Percentiles rank a stretch among this genome's conserved stretches.
Conservation (phyloP, 1,139 yeast species). For the Debaryomycetaceae sp. region DNA sequence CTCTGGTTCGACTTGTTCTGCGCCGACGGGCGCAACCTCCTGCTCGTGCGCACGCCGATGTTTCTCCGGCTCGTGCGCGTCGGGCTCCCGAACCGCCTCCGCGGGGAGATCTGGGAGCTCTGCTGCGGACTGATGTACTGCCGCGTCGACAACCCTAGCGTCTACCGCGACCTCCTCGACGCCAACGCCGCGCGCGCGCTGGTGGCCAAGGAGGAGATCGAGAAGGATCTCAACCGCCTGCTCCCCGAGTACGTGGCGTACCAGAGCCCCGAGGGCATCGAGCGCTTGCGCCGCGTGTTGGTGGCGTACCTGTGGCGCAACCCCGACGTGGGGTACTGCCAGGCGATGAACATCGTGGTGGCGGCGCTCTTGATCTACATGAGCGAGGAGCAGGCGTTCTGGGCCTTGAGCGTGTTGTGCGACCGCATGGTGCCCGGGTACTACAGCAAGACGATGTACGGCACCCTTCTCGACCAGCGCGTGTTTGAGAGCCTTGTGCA, state of each 20-base stretch:
- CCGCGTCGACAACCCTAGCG: constrained; percentile 58
- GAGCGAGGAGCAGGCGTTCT: constrained; percentile 97
- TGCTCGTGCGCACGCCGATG: constrained; percentile 67
- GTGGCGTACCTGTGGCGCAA: constrained; percentile 96
- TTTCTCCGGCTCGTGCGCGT: constrained; percentile 81
- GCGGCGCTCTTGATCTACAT: constrained; percentile 91
- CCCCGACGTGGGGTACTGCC: constrained; percentile 97
- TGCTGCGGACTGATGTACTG: constrained; percentile 82
- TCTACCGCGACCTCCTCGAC: constrained; percentile 54
- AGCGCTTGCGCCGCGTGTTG: constrained; percentile 76
- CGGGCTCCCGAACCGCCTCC: constrained; percentile 83
- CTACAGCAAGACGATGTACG: constrained; percentile 96
- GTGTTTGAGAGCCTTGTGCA: constrained; percentile 90
- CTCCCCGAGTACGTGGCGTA: constrained; percentile 96
- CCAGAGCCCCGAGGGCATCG: constrained; percentile 81
- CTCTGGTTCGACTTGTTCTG: constrained; percentile 90
- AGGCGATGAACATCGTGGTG: constrained; percentile 96
- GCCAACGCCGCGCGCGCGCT: constrained; percentile 63
- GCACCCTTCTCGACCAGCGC: constrained; percentile 87
- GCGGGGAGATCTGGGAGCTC: constrained; percentile 97
- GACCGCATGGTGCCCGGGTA: constrained; percentile 90
- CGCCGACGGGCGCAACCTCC: constrained; percentile 78
- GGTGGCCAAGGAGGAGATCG: constrained; percentile 91
- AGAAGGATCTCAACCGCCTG: constrained; percentile 90
- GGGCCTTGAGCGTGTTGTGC: constrained; percentile 83